Percentiles rank a stretch among this genome's conserved stretches.
phyloP scores from a whole-genome alignment of 805 yeast genomes.

The Yarrowia alimentaria region DNA sequence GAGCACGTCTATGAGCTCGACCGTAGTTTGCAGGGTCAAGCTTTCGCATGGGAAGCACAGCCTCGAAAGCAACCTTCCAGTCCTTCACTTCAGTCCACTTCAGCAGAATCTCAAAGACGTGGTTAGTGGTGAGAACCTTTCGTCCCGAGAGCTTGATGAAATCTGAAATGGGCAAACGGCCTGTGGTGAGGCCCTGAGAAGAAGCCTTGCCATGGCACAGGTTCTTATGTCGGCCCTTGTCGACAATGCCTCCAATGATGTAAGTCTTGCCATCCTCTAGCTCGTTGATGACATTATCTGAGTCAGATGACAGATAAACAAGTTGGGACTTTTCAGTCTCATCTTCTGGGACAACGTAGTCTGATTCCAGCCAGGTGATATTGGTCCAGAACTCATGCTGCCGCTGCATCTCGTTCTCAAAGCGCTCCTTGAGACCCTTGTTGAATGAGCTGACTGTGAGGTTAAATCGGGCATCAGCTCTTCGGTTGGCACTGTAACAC shows the following conservation, averaged over 20 bases:
- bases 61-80: conserved; percentile 85
- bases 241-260: conserved; percentile 94
- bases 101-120: conserved; percentile 84
- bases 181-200: conserved; percentile 65
- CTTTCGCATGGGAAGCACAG: conserved; percentile 83
- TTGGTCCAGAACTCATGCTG: conserved; percentile 69
- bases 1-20: conserved; percentile 23
- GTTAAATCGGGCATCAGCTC: conserved; percentile 55
- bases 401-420: conserved; percentile 56
- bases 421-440: conserved; percentile 63
- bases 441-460: conserved; percentile 64
- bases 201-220: conserved; percentile 81
- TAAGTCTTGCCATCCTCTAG: conserved; percentile 72
- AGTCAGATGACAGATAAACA: conserved; percentile 83
- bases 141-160: conserved; percentile 80
- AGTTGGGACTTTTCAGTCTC: conserved; percentile 41
- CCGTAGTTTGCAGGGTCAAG: conserved; percentile 25
- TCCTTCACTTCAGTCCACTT: conserved; percentile 74
- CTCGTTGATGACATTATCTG: conserved; percentile 63
- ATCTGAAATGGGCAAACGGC: conserved; percentile 82
- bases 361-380: conserved; percentile 50
- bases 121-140: conserved; percentile 87
- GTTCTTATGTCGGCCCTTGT: conserved; percentile 82
- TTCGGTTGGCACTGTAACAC: conserved; percentile 74
- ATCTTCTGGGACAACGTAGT: conserved; percentile 39